These are phyloP conservation scores for Nitzschia putrida DNA, from an alignment of 108 stramenopile species.

Conservation along the genomic window DNA sequence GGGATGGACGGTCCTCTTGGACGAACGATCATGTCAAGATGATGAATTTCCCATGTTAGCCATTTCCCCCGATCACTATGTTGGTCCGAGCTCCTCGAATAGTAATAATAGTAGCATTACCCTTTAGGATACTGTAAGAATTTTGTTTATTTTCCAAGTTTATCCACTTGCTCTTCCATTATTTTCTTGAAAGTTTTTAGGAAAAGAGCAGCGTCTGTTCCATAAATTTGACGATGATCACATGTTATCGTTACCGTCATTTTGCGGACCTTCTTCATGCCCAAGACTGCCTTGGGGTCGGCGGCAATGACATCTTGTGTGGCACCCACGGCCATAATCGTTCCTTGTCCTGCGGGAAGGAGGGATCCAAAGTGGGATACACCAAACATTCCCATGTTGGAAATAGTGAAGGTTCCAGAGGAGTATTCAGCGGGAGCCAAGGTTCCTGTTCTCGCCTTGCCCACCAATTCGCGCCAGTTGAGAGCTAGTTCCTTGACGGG, in stretches of 20 bases:
- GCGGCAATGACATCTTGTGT: conserved; percentile 84
- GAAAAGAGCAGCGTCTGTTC: conserved; percentile 95
- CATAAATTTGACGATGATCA: conserved; percentile 98
- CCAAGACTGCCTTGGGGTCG: conserved; percentile 67
- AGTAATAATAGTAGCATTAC: neutral
- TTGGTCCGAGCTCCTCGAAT: neutral
- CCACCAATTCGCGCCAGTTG: conserved; percentile 94
- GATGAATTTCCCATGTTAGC: conserved; percentile 1
- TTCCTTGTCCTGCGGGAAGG: conserved; percentile 88
- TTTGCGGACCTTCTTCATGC: conserved; percentile 90
- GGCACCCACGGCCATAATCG: conserved; percentile 94
- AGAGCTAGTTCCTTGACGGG: conserved; percentile 84
- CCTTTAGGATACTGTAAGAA: neutral
- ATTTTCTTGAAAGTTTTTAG: conserved; percentile 89
- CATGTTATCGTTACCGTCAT: conserved; percentile 97
- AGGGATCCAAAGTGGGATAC: conserved; percentile 95
- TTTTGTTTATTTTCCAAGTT: conserved; percentile 31
- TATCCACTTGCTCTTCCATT: conserved; percentile 83
- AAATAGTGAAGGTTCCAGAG: conserved; percentile 95
- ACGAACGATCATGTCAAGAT: neutral
- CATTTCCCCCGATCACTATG: too few species aligned
- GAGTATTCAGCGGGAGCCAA: conserved; percentile 93
- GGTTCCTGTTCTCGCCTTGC: conserved; percentile 77
- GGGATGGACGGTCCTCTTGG: conserved; percentile 10
- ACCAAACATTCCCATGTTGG: conserved; percentile 99